phyloP scores from a whole-genome alignment of 352 stramenopile genomes.

The Phytopythium kandeliae region DNA sequence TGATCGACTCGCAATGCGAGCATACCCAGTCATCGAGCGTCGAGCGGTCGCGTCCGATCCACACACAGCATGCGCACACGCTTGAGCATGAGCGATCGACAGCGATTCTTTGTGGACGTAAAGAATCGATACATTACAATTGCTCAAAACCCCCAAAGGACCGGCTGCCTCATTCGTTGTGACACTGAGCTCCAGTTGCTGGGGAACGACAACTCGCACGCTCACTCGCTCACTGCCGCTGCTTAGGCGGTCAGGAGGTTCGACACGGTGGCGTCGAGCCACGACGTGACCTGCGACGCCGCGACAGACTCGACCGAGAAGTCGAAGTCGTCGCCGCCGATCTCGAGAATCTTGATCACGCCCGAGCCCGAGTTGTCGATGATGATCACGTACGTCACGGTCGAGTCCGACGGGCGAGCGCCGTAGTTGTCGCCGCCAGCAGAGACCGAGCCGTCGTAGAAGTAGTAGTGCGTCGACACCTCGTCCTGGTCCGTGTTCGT shows the following conservation, averaged over 20 bases:
- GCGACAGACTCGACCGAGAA: constrained; percentile 25
- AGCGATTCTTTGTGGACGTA: too few species aligned
- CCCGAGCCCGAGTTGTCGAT: constrained; percentile 34
- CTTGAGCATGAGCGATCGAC: too few species aligned
- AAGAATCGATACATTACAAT: not conserved
- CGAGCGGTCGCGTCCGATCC: too few species aligned
- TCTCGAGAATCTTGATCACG: constrained; percentile 37
- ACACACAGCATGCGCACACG: too few species aligned
- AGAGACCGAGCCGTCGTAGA: constrained; percentile 44
- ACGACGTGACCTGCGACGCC: constrained; percentile 21
- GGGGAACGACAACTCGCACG: not conserved
- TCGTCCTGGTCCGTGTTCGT: constrained; percentile 46
- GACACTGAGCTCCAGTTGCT: too few species aligned
- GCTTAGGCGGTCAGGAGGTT: constrained; percentile 22
- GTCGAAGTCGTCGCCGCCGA: constrained; percentile 35
- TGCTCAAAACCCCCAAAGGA: not conserved
- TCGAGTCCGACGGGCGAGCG: constrained; percentile 19
- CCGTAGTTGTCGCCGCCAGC: constrained; percentile 39
- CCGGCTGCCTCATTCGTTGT: not conserved
- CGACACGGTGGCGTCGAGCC: constrained; percentile 27
- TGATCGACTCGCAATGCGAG: too few species aligned
- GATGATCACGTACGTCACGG: constrained; percentile 45
- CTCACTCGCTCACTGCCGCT: not conserved
- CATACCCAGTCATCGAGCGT: too few species aligned
- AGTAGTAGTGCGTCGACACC: constrained; percentile 75